Evolutionary conservation across 768 basidiomycete species (phyloP).

Genomic region (Mycena rebaudengoi): DNA sequence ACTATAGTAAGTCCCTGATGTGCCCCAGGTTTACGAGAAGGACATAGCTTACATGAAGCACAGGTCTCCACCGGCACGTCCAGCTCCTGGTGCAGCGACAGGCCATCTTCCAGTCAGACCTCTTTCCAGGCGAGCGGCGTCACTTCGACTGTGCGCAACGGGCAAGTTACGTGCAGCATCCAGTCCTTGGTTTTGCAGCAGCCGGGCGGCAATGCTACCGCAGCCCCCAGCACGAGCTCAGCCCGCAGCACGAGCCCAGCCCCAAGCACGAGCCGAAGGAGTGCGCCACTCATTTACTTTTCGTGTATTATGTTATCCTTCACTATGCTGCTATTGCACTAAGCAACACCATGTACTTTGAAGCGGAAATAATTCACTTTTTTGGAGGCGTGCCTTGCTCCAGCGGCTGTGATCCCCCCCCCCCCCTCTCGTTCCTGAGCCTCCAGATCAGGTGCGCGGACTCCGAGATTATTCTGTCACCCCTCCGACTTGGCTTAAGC

Average conservation of each 20-base stretch:
- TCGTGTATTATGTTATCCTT: conserved; percentile 4
- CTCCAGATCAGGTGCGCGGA: conserved; percentile 17
- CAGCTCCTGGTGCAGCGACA: conserved; percentile 14
- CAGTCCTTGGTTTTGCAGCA: conserved; percentile 16
- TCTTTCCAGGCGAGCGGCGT: conserved; percentile 14
- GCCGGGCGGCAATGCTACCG: conserved; percentile 15
- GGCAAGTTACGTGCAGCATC: conserved; percentile 15
- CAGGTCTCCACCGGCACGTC: conserved; percentile 14
- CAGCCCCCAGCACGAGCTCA: not conserved
- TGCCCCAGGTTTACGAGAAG: not conserved
- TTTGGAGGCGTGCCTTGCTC: conserved; percentile 8
- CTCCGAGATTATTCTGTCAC: conserved; percentile 17
- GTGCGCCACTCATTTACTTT: conserved; percentile 8
- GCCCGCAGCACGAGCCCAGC: not conserved
- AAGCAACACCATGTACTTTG: conserved; percentile 6
- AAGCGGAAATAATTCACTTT: conserved; percentile 8
- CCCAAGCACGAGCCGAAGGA: conserved; percentile 5
- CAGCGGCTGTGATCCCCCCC: not conserved
- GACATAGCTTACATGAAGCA: conserved; percentile 4
- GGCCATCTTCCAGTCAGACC: conserved; percentile 9
- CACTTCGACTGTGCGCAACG: conserved; percentile 5
- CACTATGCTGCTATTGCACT: conserved; percentile 6
- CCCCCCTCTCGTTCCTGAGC: not conserved
- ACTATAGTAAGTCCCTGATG: not conserved
- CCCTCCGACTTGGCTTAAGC: too few relatives aligned